A percentile compares a stretch with the other conserved stretches of the same genome.
Evolutionary conservation across 345 rosid species (phyloP).

Genomic region (Boechera divaricarpa): DNA sequence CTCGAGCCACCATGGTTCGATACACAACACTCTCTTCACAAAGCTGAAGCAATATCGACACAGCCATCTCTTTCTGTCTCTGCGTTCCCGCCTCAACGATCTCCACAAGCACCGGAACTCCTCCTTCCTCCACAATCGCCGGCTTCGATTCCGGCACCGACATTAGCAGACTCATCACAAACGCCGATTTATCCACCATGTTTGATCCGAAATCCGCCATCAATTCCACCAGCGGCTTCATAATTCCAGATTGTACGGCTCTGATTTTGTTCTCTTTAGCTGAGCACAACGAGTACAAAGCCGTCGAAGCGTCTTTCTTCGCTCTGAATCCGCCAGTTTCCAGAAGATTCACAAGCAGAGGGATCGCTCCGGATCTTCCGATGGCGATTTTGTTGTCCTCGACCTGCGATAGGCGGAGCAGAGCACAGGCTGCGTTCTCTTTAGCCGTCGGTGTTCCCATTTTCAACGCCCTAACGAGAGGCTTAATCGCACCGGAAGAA

Average conservation of each 20-base stretch:
- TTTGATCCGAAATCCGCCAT: slow-evolving; percentile 95
- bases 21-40: slow-evolving; percentile 72
- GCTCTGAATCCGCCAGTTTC: slow-evolving; percentile 75
- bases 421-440: slow-evolving; percentile 95
- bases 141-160: slow-evolving; percentile 66
- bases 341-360: slow-evolving; percentile 65
- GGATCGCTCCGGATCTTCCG: slow-evolving; percentile 96
- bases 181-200: slow-evolving; percentile 98
- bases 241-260: slow-evolving; percentile 79
- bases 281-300: slow-evolving; percentile 82
- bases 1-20: slow-evolving; percentile 82
- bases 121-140: slow-evolving; percentile 84
- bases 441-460: slow-evolving; percentile 75
- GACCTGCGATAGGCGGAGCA: slow-evolving; percentile 84
- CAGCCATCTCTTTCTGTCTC: slow-evolving; percentile 89
- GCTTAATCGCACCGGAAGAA: slow-evolving; percentile 85
- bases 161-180: slow-evolving; percentile 63
- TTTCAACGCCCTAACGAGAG: slow-evolving; percentile 73
- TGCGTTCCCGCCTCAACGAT: slow-evolving; percentile 83
- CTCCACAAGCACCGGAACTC: slow-evolving; percentile 92
- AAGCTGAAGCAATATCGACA: slow-evolving; percentile 62
- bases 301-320: slow-evolving; percentile 92
- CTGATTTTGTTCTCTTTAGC: slow-evolving; percentile 80
- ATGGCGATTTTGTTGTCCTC: slow-evolving; percentile 80
- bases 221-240: slow-evolving; percentile 85